Evolutionary conservation across 2,329 filamentous ascomycete species (phyloP), one percentile per base, ranked within the genome.

Genomic region (Bertia moriformis): DNA sequence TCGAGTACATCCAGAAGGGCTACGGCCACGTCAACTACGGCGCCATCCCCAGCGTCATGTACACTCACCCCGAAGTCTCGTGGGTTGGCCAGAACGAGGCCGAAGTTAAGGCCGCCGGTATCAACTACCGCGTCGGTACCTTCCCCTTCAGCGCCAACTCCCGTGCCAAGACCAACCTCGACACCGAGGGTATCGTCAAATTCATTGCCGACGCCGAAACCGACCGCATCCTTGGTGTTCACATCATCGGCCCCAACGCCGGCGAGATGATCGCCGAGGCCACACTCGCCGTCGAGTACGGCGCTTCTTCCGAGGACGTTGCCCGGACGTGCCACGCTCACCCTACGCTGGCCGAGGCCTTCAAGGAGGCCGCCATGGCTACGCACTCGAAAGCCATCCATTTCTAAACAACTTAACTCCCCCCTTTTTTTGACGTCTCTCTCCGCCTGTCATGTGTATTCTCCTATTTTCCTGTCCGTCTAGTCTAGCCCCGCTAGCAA

Each of bases 181-280:
- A 98, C 58, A 84, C 84, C 24, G 91, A 98, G 42, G 91, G 91
- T 51, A 67, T 94, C 61, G 91, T 98, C 52, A 98, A 98, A 74
- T 93, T 98, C 68, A 71, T 98, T 45, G 81, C 88, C 27, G 91
- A 98, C 58, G 86, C 87, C 39, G 84, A 96, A 73, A 98, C 91
- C 24, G 91, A 98, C 64, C 78, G 91, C 50, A 82, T 98, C 49
- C 71, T 98, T 45, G 91, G 91, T 48, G 81, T 94, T 47, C 91
- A 98, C 71, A 96, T 98, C 61, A 81, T 98, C 51, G 91, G 91
- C 43, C 73, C 91, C 51, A 91, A 91, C 59, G 91, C 91, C 33
- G 91, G 91, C 54, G 91, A 98, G 72, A 96, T 98, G 91, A 95
- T 98, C 66, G 91, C 91, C 2, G 91, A 98, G 68, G 91, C 83